Percentiles rank a stretch among this genome's conserved stretches.
Evolutionary conservation across 768 basidiomycete species (phyloP).

Genomic region (Boletellus emodensis): DNA sequence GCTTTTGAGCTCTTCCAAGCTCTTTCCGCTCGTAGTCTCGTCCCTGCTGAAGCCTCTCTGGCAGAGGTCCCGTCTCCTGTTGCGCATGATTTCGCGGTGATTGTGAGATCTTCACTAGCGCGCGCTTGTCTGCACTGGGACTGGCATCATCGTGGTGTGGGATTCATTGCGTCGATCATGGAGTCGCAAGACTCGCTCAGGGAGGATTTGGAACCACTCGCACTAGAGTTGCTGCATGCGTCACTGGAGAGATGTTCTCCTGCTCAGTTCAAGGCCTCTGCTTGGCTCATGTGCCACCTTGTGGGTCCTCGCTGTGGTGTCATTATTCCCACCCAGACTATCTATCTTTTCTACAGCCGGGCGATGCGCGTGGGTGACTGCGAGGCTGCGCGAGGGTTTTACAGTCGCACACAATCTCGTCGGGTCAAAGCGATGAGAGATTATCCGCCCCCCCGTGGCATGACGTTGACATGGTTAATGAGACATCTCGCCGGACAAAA

Average conservation of each 20-base stretch:
- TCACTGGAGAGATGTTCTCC: conserved; percentile 36
- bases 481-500: conserved; percentile 36
- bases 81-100: conserved; percentile 39
- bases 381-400: conserved; percentile 43
- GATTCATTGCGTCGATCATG: conserved; percentile 34
- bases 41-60: conserved; percentile 47
- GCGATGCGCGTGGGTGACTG: conserved; percentile 31
- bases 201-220: conserved; percentile 31
- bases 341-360: conserved; percentile 45
- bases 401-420: conserved; percentile 40
- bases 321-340: conserved; percentile 39
- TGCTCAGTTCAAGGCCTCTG: conserved; percentile 37
- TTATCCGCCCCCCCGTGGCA: conserved; percentile 50
- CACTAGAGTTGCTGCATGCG: conserved; percentile 42
- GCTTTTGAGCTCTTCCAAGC: conserved; percentile 48
- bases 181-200: conserved; percentile 21
- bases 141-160: conserved; percentile 43
- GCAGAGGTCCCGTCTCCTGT: conserved; percentile 32
- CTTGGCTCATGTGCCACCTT: conserved; percentile 39
- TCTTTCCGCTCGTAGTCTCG: conserved; percentile 41
- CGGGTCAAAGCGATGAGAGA: conserved; percentile 28
- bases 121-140: conserved; percentile 53
- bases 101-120: conserved; percentile 47
- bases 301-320: conserved; percentile 28
- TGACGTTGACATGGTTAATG: conserved; percentile 52